Conservation (phyloP, 176 grass and related monocot species). For the Carex scoparia region DNA sequence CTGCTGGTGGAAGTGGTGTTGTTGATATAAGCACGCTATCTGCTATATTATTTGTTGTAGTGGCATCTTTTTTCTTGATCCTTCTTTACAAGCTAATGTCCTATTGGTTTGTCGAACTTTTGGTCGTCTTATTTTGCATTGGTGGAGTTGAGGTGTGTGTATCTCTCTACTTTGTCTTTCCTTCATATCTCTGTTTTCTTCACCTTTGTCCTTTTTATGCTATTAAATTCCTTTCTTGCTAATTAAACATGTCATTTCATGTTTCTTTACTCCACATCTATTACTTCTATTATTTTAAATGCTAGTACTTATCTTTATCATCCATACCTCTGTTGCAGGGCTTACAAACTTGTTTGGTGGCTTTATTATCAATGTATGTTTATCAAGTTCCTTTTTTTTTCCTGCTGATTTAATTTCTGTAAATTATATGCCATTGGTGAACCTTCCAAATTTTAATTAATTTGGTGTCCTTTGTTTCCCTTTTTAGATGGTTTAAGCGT, state of each 20-base stretch:
- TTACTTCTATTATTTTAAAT: slow-evolving; percentile 22
- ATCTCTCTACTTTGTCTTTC: slow-evolving; percentile 12
- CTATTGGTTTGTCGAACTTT: slow-evolving; percentile 88
- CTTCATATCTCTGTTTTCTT: slow-evolving; percentile 8
- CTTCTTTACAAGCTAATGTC: slow-evolving; percentile 91
- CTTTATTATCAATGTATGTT: slow-evolving; percentile 84
- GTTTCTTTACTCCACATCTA: slow-evolving; percentile 13
- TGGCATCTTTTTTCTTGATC: slow-evolving; percentile 90
- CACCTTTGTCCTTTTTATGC: neutral
- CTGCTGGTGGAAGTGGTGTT: slow-evolving; percentile 54
- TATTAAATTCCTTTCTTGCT: neutral
- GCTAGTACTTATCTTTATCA: neutral
- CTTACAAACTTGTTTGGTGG: slow-evolving; percentile 94
- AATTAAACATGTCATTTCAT: slow-evolving; percentile 2
- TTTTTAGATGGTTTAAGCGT: slow-evolving; percentile 91
- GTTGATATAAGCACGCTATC: slow-evolving; percentile 88
- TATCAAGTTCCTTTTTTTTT: neutral
- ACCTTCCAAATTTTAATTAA: slow-evolving; percentile 17
- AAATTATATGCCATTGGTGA: slow-evolving; percentile 17
- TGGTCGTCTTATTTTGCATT: slow-evolving; percentile 95
- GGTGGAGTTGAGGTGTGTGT: slow-evolving; percentile 86
- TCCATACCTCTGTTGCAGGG: slow-evolving; percentile 47
- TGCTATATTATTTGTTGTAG: slow-evolving; percentile 78
- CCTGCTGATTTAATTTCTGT: slow-evolving; percentile 11
- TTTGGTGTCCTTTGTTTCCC: slow-evolving; percentile 2